Evolutionary conservation across 192 early-diverging fungal species (phyloP), one percentile per base, ranked within the genome.

Genomic region (Gonapodya sp.): DNA sequence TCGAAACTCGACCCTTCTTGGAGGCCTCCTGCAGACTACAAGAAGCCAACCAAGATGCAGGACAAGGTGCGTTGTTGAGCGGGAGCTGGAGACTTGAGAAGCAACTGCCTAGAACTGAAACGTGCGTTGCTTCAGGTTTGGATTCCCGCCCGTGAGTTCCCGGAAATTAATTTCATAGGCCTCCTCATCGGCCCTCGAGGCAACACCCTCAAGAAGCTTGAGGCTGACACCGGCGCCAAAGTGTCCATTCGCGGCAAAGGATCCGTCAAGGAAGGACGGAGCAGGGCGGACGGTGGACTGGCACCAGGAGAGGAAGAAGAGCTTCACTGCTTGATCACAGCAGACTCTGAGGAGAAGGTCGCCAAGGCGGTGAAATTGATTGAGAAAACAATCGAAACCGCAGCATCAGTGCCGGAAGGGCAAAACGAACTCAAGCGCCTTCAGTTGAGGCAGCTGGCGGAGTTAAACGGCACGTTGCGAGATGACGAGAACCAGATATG

Each of bases 91-190:
- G 31, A 2, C 2, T 35, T 31, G 14, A 14, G 35, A 33, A 2
- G 8, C 46, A 64, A 64, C 8, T 64, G 24, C 8, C 46, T 16
- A 8, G 24, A 64, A 64, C 8, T 64, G 8, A 64, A 8, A 8
- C 46, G 8, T 64, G 46, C 24, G 8, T 64, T 24, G 46, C 24
- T 64, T 8, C 24, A 64, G 46, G 46, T 64, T 24, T 97, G 94
- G 84, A 97, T 98, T 73, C 97, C 97, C 33, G 94, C 92, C 73
- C 94, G 92, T 82, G 97, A 99, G 36, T 95, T 94, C 83, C 97
- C 97, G 1, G 95, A 97, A 34, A 95, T 99, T 35, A 98, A 98
- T 84, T 99, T 99, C 86, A 98, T 99, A 84, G 97, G 97, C 35
- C 89, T 96, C 36, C 87, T 99, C 80, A 95, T 98, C 82, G 97